Evolutionary conservation across 2,329 filamentous ascomycete species (phyloP).

Genomic region (Sporothrix euskadiensis): DNA sequence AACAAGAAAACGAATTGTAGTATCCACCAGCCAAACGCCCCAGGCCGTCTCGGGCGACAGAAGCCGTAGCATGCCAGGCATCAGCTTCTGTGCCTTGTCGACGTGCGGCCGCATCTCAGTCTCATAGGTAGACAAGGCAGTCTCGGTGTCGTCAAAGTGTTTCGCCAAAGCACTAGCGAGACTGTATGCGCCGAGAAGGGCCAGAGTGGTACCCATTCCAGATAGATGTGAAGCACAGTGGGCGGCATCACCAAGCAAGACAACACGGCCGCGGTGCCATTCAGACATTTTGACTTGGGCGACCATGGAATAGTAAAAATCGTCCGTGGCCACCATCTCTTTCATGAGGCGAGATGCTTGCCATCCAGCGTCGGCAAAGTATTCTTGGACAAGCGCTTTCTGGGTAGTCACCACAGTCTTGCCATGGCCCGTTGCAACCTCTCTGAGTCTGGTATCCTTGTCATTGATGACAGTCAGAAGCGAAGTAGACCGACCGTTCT

Average conservation of each 20-base stretch:
- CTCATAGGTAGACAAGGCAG: not conserved
- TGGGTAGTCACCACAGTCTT: not conserved
- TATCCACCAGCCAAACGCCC: conserved; percentile 36
- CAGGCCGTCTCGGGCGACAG: conserved; percentile 37
- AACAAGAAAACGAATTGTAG: not conserved
- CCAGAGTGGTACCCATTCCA: conserved; percentile 51
- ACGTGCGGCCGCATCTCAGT: conserved; percentile 30
- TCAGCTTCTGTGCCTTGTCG: conserved; percentile 41
- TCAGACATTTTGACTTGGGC: conserved; percentile 46
- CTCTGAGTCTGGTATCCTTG: conserved; percentile 31
- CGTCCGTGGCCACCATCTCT: conserved; percentile 37
- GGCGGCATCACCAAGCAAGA: conserved; percentile 52
- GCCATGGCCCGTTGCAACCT: not conserved
- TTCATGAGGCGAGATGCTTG: conserved; percentile 41
- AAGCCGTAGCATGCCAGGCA: conserved; percentile 36
- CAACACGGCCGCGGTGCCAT: conserved; percentile 42
- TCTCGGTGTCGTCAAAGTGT: not conserved
- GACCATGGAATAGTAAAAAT: conserved; percentile 44
- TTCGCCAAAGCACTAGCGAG: conserved; percentile 50
- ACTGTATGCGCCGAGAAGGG: conserved; percentile 51
- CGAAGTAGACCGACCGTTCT: conserved; percentile 23
- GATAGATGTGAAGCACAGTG: conserved; percentile 49
- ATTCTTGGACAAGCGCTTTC: conserved; percentile 30
- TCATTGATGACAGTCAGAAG: conserved; percentile 27
- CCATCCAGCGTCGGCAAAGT: conserved; percentile 52